Percentiles rank a stretch among this genome's conserved stretches.
These are phyloP conservation scores for Phoenix dactylifera DNA, from an alignment of 176 grass and related monocot species.

Conservation along the genomic window DNA sequence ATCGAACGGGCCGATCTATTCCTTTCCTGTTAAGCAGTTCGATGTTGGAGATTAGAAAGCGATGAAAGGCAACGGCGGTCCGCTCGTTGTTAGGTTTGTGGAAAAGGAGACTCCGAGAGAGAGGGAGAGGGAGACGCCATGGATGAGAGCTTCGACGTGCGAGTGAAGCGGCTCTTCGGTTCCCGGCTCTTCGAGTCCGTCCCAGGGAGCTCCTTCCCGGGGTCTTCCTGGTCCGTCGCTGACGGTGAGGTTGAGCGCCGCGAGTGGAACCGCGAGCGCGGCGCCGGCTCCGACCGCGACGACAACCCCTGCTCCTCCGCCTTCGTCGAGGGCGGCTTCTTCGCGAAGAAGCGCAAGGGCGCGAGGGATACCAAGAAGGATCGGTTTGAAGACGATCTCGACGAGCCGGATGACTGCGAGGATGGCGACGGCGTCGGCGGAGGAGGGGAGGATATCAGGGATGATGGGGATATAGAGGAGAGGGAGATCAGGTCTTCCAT, in stretches of 20 bases:
- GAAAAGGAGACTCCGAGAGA: too few relatives aligned
- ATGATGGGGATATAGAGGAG: conserved; percentile 37
- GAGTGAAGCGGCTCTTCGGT: conserved; percentile 92
- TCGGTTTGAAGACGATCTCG: conserved; percentile 40
- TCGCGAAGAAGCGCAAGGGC: conserved; percentile 29
- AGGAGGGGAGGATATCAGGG: conserved; percentile 3
- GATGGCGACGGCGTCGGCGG: neutral
- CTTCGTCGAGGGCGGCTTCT: conserved; percentile 66
- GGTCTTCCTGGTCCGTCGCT: conserved; percentile 66
- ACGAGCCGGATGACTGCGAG: conserved; percentile 14
- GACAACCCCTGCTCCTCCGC: conserved; percentile 62
- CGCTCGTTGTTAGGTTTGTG: too few relatives aligned
- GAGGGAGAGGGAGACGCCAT: neutral
- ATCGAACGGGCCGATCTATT: too few relatives aligned
- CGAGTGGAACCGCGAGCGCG: conserved; percentile 52
- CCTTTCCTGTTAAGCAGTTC: too few relatives aligned
- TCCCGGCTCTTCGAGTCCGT: conserved; percentile 68
- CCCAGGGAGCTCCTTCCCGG: conserved; percentile 50
- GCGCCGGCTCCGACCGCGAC: conserved; percentile 26
- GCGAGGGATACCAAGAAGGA: conserved; percentile 18
- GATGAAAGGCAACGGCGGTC: too few relatives aligned
- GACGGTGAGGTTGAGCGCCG: conserved; percentile 67
- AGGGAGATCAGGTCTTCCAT: conserved; percentile 72
- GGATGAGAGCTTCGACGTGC: conserved; percentile 60
- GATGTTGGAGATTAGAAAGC: too few relatives aligned